Conservation (phyloP, 441 rosid genomes). For the Monsonia emarginata region DNA sequence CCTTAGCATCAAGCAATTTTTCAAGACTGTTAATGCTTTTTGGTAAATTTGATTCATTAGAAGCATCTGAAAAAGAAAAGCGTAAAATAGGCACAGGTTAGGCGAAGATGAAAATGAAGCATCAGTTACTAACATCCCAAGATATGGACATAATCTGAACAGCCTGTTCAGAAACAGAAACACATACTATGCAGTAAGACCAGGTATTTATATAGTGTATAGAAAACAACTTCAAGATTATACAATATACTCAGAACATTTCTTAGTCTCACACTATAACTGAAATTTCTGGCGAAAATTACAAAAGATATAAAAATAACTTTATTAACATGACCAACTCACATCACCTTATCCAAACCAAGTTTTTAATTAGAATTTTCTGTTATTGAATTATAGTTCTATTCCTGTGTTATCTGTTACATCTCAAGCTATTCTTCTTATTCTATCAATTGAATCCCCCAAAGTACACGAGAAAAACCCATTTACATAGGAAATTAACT, state of each 20-base stretch:
- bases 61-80: constrained; percentile 59
- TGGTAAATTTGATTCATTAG: constrained; percentile 51
- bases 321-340: neutral
- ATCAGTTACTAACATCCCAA: constrained; percentile 10
- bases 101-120: constrained; percentile 4
- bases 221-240: neutral
- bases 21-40: constrained; percentile 87
- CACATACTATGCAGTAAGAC: neutral
- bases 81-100: constrained; percentile 5
- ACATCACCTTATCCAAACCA: neutral
- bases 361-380: neutral
- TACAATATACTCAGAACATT: neutral
- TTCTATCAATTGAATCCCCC: no score
- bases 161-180: constrained; percentile 3
- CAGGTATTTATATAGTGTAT: neutral
- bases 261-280: neutral
- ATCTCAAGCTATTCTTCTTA: no score
- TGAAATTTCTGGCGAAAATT: neutral
- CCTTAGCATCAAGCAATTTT: constrained; percentile 84
- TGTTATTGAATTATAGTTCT: neutral
- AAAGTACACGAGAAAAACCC: no score
- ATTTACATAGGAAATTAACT: no score
- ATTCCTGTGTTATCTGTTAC: no score
- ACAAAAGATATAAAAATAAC: neutral
- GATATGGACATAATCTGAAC: neutral